A percentile compares a stretch with the other conserved stretches of the same genome.
Evolutionary conservation across 495 filamentous ascomycete species (phyloP).

Genomic region (Aspergillus diversus): DNA sequence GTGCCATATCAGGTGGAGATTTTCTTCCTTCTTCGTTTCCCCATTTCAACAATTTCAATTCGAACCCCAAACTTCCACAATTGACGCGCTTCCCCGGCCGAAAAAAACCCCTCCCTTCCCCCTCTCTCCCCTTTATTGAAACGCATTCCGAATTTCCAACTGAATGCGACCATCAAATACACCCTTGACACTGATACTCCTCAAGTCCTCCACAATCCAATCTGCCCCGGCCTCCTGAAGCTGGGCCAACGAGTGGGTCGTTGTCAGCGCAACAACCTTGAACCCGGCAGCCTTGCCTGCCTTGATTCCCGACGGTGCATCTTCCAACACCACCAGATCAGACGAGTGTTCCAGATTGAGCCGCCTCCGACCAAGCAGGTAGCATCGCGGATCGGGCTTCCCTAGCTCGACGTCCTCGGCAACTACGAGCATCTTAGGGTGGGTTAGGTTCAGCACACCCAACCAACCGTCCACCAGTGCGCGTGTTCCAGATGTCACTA

Average conservation of each 20-base stretch:
- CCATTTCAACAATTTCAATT: too few relatives aligned
- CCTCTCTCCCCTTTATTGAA: slow-evolving; percentile 33
- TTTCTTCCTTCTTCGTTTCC: too few relatives aligned
- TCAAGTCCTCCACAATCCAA: slow-evolving; percentile 84
- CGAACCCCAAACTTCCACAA: too few relatives aligned
- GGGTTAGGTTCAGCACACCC: slow-evolving; percentile 71
- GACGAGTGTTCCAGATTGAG: slow-evolving; percentile 59
- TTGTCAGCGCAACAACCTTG: slow-evolving; percentile 83
- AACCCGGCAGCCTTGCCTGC: slow-evolving; percentile 90
- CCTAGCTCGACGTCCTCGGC: slow-evolving; percentile 85
- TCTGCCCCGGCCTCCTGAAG: slow-evolving; percentile 76
- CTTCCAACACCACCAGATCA: slow-evolving; percentile 81
- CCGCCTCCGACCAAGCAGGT: slow-evolving; percentile 67
- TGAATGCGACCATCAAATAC: slow-evolving; percentile 56
- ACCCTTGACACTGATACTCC: slow-evolving; percentile 63
- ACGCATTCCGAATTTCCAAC: slow-evolving; percentile 54
- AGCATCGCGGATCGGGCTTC: slow-evolving; percentile 87
- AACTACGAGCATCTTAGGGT: slow-evolving; percentile 73
- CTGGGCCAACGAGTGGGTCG: slow-evolving; percentile 76
- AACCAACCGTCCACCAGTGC: slow-evolving; percentile 89
- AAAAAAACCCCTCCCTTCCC: not conserved
- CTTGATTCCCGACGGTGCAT: slow-evolving; percentile 87
- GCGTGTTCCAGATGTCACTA: slow-evolving; percentile 87
- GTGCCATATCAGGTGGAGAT: too few relatives aligned
- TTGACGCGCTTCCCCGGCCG: too few relatives aligned